Evolutionary conservation across 768 basidiomycete genomes (phyloP), one percentile per base, ranked within the genome.

Genomic region (Lentinula guzmanii): DNA sequence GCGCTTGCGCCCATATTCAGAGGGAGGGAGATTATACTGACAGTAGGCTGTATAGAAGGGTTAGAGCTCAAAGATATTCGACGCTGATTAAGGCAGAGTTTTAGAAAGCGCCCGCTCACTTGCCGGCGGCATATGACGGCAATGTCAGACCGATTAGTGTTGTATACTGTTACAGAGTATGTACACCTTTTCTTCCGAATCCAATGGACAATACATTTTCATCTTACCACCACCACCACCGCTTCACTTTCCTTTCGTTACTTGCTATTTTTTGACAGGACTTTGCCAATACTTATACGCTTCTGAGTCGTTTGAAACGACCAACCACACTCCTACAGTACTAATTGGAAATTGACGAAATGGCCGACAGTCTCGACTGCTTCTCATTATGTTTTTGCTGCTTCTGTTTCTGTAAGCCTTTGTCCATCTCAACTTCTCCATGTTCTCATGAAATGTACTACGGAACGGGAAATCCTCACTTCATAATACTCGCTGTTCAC

Each of bases 371-470:
- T 9, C 21, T 43, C n/a, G 55, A 56, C 55, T 56, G 55, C 41
- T 56, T 56, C 55, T 56, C 55, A 15, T 24, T 56, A 15, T 56
- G 55, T 45, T 56, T 56, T 43, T 56, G 55, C 41, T 56, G 55
- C 28, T 56, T 56, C 16, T 56, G 55, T 43, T 56, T 41, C 55
- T 56, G 55, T 56, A 28, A 56, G 55, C 24, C n/a, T 41, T 41
- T 5, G 33, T 7, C 31, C 13, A 33, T 52, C 13, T 52, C 1
- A 21, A 21, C 2, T 18, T 48, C n/a, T 21, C 1, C 8, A 24
- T n/a, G 42, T 18, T 3, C 28, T 28, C 28, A 28, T 28, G 28
- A 28, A 28, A 28, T 6, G 18, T 8, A 11, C 45, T 13, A 16
- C n/a, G 45, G 15, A 18, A 21, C 18, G 18, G 18, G 21, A 46